Conservation (phyloP, 2,329 filamentous ascomycete species). For the Exophiala spinifera region DNA sequence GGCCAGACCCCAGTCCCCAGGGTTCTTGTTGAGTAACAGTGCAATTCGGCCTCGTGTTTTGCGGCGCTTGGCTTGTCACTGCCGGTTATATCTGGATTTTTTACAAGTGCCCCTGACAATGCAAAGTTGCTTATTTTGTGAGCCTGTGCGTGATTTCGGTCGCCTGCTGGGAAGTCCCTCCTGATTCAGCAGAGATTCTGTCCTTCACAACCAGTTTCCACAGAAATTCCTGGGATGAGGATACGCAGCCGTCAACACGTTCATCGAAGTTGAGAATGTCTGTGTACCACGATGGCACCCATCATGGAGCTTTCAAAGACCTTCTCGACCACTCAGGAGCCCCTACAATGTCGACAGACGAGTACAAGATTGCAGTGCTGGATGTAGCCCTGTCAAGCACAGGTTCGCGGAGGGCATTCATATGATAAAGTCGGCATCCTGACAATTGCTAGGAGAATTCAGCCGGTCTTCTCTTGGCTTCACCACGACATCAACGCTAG, state of each 20-base stretch:
- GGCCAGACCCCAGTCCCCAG: background rate
- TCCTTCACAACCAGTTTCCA: background rate
- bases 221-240: background rate
- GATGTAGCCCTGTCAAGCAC: background rate
- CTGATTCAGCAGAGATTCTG: background rate
- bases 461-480: background rate
- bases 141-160: background rate
- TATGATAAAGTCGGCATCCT: background rate
- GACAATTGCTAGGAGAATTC: background rate
- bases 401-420: background rate
- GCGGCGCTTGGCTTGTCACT: background rate
- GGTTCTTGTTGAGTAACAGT: background rate
- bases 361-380: slow-evolving; percentile 5
- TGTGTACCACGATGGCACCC: slow-evolving; percentile 1
- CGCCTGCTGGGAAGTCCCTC: background rate
- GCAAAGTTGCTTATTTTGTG: background rate
- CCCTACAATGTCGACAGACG: background rate
- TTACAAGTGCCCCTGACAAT: background rate
- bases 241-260: background rate
- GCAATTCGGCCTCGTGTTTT: background rate
- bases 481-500: slow-evolving; percentile 1
- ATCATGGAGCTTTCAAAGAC: slow-evolving; percentile 7
- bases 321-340: slow-evolving; percentile 3
- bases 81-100: background rate
- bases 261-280: background rate